These are phyloP conservation scores for Marasmius oreades DNA, from an alignment of 1,284 basidiomycete species.

Conservation along the genomic window DNA sequence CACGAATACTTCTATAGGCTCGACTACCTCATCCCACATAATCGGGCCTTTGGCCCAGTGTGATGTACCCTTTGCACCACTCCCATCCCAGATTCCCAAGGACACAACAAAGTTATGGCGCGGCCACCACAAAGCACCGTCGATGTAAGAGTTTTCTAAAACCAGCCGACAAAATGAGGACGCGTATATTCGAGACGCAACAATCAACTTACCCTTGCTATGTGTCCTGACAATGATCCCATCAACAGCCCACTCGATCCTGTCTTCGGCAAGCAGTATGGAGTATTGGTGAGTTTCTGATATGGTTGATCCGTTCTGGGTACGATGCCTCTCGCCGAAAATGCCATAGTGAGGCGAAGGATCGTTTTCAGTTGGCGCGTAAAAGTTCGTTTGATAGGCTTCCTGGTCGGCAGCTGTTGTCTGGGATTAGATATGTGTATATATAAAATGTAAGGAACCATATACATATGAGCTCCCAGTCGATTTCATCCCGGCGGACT, in stretches of 20 bases:
- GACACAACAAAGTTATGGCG: constrained; percentile 33
- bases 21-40: constrained; percentile 35
- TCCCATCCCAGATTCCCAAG: constrained; percentile 49
- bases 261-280: constrained; percentile 39
- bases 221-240: constrained; percentile 34
- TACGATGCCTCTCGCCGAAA: constrained; percentile 33
- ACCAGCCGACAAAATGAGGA: neutral
- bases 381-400: constrained; percentile 47
- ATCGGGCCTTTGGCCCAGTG: constrained; percentile 46
- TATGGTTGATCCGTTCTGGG: constrained; percentile 20
- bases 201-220: constrained; percentile 25
- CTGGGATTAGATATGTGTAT: neutral
- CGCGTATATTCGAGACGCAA: constrained; percentile 9
- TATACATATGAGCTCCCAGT: constrained; percentile 41
- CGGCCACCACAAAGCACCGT: constrained; percentile 36
- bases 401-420: constrained; percentile 22
- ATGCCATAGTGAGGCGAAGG: constrained; percentile 34
- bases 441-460: neutral
- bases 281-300: constrained; percentile 33
- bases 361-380: constrained; percentile 31
- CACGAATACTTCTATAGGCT: constrained; percentile 32
- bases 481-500: constrained; percentile 37
- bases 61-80: constrained; percentile 38
- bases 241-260: constrained; percentile 43
- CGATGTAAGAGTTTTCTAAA: constrained; percentile 32